Conservation (phyloP, 768 basidiomycete species). For the Psilocybe cyanescens region DNA sequence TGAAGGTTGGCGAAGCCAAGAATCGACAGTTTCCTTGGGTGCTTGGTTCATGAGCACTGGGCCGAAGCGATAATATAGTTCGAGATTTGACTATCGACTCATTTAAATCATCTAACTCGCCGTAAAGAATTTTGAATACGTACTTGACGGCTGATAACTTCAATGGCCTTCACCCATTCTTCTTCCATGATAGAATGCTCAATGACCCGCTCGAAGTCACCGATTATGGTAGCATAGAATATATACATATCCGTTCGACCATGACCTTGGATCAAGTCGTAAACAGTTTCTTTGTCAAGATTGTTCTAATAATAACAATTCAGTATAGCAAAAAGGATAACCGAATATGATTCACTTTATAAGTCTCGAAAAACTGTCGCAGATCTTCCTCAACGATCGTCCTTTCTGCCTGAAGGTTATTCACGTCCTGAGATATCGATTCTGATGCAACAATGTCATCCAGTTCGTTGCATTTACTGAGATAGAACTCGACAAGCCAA, state of each 20-base stretch:
- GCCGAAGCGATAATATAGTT: conserved; percentile 92
- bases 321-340: not conserved
- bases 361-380: conserved; percentile 90
- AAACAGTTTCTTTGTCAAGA: conserved; percentile 83
- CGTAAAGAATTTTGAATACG: not conserved
- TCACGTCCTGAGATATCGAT: conserved; percentile 77
- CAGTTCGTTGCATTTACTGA: conserved; percentile 94
- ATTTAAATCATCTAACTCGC: conserved; percentile 12
- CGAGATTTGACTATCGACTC: conserved; percentile 66
- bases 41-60: conserved; percentile 84
- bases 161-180: conserved; percentile 89
- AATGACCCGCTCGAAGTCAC: conserved; percentile 83
- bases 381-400: conserved; percentile 91
- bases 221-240: conserved; percentile 81
- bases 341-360: conserved; percentile 63
- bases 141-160: conserved; percentile 90
- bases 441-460: conserved; percentile 94
- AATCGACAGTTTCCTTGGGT: conserved; percentile 89
- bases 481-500: conserved; percentile 97
- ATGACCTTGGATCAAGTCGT: conserved; percentile 92
- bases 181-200: conserved; percentile 94
- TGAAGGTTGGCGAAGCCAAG: conserved; percentile 83
- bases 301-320: conserved; percentile 57
- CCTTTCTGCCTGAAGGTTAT: conserved; percentile 82
- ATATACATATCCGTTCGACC: conserved; percentile 93